Conservation (phyloP, 2,329 filamentous ascomycete species). For the Colletotrichum cordylinicola region DNA sequence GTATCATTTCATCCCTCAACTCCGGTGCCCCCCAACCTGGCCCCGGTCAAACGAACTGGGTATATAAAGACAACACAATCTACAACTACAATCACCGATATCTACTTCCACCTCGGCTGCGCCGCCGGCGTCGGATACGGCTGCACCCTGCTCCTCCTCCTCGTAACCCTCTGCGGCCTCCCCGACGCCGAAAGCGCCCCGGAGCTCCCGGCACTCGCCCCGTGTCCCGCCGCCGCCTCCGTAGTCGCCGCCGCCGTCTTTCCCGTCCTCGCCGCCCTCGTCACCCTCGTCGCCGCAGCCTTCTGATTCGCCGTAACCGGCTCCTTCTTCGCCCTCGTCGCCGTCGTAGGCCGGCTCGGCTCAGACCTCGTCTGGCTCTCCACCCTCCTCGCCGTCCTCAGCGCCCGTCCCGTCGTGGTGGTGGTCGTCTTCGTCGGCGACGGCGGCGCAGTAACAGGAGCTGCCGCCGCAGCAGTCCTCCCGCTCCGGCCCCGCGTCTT, state of each 20-base stretch:
- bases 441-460: not conserved
- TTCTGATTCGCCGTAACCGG: not conserved
- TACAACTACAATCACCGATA: not conserved
- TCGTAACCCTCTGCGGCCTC: conserved; percentile 5
- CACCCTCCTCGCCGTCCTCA: conserved; percentile 3
- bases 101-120: conserved; percentile 13
- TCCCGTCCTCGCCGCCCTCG: not conserved
- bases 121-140: conserved; percentile 2
- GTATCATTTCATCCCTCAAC: not conserved
- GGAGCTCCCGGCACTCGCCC: not conserved
- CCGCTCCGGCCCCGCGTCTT: not conserved
- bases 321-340: conserved; percentile 2
- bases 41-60: not conserved
- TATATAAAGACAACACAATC: not conserved
- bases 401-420: not conserved
- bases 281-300: not conserved
- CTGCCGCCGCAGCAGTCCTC: not conserved
- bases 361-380: conserved; percentile 15
- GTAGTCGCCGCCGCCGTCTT: not conserved
- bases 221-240: not conserved
- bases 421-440: not conserved
- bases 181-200: not conserved
- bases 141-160: conserved; percentile 2
- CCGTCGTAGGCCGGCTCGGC: not conserved
- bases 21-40: not conserved